Base-by-base conservation (phyloP, 192 early-diverging fungal species). In the Chytriomyces sp. region DNA sequence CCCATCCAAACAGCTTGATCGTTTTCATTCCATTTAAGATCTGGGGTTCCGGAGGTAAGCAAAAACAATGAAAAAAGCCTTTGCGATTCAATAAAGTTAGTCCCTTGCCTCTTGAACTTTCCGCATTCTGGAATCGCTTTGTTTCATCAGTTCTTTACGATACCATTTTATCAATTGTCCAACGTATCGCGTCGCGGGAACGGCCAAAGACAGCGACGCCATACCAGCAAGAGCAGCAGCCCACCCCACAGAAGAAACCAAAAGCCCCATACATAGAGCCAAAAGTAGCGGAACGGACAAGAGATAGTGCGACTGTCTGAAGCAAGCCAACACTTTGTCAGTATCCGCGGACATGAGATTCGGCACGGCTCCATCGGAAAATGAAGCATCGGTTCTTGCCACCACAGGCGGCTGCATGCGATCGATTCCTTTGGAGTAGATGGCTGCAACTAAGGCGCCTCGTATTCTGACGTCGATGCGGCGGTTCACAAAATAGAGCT, bases 21-120 rank as follows among this genome's bases (percentile, higher is more conserved):
- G 81, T 67, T 13, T 80, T 76, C 43, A 85, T 85, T 23, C 79
- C 82, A n/a, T 82, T 76, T 8, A 91, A 61, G 11, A 94, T 77
- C 72, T 94, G 35, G 20, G 10, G 11, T 8, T 28, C 23, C 20
- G 53, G 49, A 16, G 53, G 20, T 50, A 71, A 13, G 9, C 69
- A 45, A 46, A 23, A 61, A n/a, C 11, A n/a, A 18, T 72, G 11
- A 53, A 61, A 61, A 20, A 9, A 2, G n/a, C n/a, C n/a, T 35
- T 3, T 35, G 35, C 35, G 35, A 35, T 35, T 35, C 28, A 35
- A 72, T 16, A 23, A 61, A n/a, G n/a, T n/a, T n/a, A n/a, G n/a
- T n/a, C n/a, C 28, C 16, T 61, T 45, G 71, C 76, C 67, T 77
- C 76, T 59, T 61, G 44, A 18, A 78, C 23, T 71, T 64, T 60